phyloP scores from a whole-genome alignment of 2,329 filamentous ascomycete species.

The Metarhizium humberi region DNA sequence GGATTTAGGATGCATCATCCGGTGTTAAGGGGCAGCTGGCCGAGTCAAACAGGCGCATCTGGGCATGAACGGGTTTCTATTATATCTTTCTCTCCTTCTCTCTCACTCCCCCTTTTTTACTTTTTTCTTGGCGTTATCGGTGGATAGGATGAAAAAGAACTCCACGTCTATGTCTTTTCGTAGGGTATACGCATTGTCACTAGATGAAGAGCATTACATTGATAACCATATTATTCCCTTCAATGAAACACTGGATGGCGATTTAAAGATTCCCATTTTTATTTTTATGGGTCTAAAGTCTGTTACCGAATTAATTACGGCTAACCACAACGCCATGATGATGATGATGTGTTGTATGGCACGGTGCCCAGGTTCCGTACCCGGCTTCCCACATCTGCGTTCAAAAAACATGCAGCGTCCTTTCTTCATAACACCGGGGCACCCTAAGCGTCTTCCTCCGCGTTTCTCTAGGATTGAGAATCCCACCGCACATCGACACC shows the following conservation, averaged over 20 bases:
- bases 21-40: conserved; percentile 15
- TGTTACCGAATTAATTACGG: conserved; percentile 19
- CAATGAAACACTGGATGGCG: conserved; percentile 12
- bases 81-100: not conserved
- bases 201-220: conserved; percentile 4
- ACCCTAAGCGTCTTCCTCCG: not conserved
- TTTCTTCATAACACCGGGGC: conserved; percentile 4
- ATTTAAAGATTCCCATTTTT: conserved; percentile 11
- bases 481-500: not conserved
- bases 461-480: conserved; percentile 1
- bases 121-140: conserved; percentile 26
- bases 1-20: conserved; percentile 29
- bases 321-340: conserved; percentile 29
- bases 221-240: conserved; percentile 14
- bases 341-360: conserved; percentile 19
- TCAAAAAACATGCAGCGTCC: not conserved
- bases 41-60: conserved; percentile 20
- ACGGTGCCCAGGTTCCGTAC: conserved; percentile 21
- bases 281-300: conserved; percentile 23
- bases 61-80: conserved; percentile 21
- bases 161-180: not conserved
- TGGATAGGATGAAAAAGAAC: conserved; percentile 19
- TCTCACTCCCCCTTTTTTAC: conserved; percentile 9
- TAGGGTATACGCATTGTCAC: conserved; percentile 1
- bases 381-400: conserved; percentile 1